Evolutionary conservation across 495 filamentous ascomycete genomes (phyloP).

Genomic region (Podospora tetraspora): DNA sequence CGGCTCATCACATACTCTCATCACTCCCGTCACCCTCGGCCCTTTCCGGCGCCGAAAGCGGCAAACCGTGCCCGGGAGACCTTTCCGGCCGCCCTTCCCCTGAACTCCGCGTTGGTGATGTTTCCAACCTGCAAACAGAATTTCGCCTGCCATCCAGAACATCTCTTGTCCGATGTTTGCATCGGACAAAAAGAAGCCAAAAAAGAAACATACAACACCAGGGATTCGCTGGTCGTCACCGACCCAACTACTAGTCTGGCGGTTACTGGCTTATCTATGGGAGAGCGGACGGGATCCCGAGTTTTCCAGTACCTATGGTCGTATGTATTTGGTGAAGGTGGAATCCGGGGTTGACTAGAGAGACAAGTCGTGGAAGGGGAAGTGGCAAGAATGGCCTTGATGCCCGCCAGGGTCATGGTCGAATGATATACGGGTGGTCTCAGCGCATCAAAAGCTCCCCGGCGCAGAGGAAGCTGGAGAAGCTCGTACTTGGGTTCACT

Average conservation of each 20-base stretch:
- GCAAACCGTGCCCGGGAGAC: not conserved
- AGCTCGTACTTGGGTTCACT: too few relatives aligned
- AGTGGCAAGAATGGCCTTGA: too few relatives aligned
- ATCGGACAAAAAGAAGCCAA: not conserved
- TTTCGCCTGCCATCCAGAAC: not conserved
- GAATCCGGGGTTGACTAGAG: not conserved
- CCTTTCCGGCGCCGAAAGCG: not conserved
- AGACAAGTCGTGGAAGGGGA: too few relatives aligned
- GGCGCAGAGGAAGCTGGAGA: too few relatives aligned
- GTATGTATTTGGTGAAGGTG: not conserved
- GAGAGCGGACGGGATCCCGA: conserved; percentile 51
- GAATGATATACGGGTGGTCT: too few relatives aligned
- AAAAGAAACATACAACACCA: conserved; percentile 42
- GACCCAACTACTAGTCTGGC: conserved; percentile 42
- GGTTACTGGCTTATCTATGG: conserved; percentile 38
- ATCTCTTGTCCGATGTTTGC: not conserved
- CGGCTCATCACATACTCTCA: not conserved
- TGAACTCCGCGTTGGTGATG: not conserved
- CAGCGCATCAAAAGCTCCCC: too few relatives aligned
- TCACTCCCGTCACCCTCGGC: not conserved
- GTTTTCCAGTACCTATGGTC: conserved; percentile 31
- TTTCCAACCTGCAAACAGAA: not conserved
- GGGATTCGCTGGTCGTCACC: conserved; percentile 36
- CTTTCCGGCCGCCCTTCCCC: not conserved
- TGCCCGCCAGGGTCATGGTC: too few relatives aligned